Evolutionary conservation across 495 filamentous ascomycete genomes (phyloP).

Genomic region (Daldinia caldariorum): DNA sequence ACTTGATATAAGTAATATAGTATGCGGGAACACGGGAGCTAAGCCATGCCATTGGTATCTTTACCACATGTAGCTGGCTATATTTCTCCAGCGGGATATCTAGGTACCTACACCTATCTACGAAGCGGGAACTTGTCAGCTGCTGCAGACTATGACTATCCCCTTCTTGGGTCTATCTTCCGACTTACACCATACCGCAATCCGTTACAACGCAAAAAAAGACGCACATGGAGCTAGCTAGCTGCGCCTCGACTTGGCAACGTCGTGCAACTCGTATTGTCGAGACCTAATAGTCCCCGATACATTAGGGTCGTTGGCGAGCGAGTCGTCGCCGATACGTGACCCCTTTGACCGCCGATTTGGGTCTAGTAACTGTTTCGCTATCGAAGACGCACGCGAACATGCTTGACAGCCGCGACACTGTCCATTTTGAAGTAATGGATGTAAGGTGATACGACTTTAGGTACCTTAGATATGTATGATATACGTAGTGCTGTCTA

Average conservation of each 20-base stretch:
- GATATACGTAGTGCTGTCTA: too few species aligned
- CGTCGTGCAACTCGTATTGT: conserved; percentile 58
- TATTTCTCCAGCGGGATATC: conserved; percentile 28
- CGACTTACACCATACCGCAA: conserved; percentile 38
- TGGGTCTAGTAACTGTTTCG: conserved; percentile 22
- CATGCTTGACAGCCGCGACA: conserved; percentile 34
- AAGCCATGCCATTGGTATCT: conserved; percentile 31
- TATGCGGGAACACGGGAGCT: conserved; percentile 31
- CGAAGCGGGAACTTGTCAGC: conserved; percentile 6
- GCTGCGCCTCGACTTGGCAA: conserved; percentile 60
- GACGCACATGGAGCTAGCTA: conserved; percentile 36
- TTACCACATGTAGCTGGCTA: conserved; percentile 18
- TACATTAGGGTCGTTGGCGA: conserved; percentile 21
- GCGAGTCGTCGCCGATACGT: conserved; percentile 29
- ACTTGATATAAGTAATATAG: too few species aligned
- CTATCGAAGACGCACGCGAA: conserved; percentile 39
- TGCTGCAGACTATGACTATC: not conserved
- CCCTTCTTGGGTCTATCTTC: not conserved
- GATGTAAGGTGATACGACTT: not conserved
- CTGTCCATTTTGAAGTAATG: conserved; percentile 16
- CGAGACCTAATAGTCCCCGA: conserved; percentile 41
- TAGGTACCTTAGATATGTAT: too few species aligned
- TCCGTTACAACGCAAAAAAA: conserved; percentile 30
- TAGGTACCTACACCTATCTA: too few species aligned
- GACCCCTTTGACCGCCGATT: conserved; percentile 31